These are phyloP conservation scores for Candida succiphila DNA, from an alignment of 805 yeast species.

Conservation along the genomic window DNA sequence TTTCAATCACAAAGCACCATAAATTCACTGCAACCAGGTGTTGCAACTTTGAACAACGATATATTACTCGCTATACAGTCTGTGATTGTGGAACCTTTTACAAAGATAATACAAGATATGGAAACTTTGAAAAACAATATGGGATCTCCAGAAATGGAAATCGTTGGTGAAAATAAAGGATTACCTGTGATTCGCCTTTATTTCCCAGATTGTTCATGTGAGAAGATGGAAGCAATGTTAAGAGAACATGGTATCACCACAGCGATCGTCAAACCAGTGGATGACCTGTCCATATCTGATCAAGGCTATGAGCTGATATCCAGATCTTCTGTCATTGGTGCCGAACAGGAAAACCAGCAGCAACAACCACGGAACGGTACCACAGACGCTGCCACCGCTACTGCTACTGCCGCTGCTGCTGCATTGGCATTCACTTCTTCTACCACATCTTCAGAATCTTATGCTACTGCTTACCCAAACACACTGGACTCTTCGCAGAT, in stretches of 20 bases:
- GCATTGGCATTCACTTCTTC: no score
- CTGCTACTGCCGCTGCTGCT: no score
- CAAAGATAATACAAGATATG: conserved; percentile 33
- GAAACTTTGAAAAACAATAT: conserved; percentile 36
- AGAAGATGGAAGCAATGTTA: conserved; percentile 45
- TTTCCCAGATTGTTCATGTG: conserved; percentile 64
- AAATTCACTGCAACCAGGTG: conserved; percentile 19
- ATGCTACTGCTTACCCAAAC: no score
- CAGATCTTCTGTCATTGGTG: no score
- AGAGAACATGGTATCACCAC: conserved; percentile 48
- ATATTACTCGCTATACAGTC: conserved; percentile 24
- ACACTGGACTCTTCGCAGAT: no score
- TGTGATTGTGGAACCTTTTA: conserved; percentile 30
- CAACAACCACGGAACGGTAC: no score
- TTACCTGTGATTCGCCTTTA: no score
- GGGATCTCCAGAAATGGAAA: conserved; percentile 32
- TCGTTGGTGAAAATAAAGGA: no score
- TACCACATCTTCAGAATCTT: no score
- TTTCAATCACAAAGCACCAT: conserved; percentile 9
- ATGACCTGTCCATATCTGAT: not conserved
- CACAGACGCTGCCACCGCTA: no score
- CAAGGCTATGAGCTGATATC: no score
- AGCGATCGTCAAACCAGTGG: conserved; percentile 33
- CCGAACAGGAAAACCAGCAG: no score
- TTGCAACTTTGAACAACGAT: conserved; percentile 33